These are phyloP conservation scores for Pseudogymnoascus sp. DNA, from an alignment of 2,329 filamentous ascomycete species.

Conservation along the genomic window DNA sequence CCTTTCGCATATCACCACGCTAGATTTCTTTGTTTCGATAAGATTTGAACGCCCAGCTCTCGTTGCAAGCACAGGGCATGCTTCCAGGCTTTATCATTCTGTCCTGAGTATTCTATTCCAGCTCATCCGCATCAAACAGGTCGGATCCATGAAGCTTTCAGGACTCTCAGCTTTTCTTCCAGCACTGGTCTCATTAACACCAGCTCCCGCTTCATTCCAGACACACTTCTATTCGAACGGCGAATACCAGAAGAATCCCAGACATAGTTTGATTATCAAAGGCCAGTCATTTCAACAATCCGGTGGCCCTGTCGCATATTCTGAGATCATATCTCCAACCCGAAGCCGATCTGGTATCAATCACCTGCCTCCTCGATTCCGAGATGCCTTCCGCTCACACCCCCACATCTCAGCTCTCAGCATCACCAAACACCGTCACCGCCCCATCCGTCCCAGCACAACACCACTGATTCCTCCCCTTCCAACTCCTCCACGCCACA, in stretches of 20 bases:
- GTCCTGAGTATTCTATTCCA: not conserved
- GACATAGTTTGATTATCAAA: not conserved
- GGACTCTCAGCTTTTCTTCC: not conserved
- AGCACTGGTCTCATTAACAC: not conserved
- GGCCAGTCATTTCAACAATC: not conserved
- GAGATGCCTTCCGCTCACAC: not conserved
- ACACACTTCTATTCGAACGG: not conserved
- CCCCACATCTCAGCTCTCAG: not conserved
- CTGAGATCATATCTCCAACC: not conserved
- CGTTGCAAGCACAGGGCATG: not conserved
- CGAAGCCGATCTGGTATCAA: not conserved
- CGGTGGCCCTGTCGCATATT: too few species aligned
- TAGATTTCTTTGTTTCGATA: not conserved
- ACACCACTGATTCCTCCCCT: slow-evolving; percentile 59
- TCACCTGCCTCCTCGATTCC: not conserved
- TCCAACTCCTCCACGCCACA: slow-evolving; percentile 55
- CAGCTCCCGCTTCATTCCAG: not conserved
- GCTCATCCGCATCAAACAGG: not conserved
- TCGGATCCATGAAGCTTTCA: not conserved
- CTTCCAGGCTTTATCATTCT: not conserved
- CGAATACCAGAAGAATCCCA: not conserved
- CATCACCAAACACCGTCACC: slow-evolving; percentile 55
- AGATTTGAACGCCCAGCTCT: not conserved
- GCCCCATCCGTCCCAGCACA: slow-evolving; percentile 59
- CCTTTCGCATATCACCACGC: not conserved